These are phyloP conservation scores for Psilocybe sp. DNA, from an alignment of 768 basidiomycete species.

Conservation along the genomic window DNA sequence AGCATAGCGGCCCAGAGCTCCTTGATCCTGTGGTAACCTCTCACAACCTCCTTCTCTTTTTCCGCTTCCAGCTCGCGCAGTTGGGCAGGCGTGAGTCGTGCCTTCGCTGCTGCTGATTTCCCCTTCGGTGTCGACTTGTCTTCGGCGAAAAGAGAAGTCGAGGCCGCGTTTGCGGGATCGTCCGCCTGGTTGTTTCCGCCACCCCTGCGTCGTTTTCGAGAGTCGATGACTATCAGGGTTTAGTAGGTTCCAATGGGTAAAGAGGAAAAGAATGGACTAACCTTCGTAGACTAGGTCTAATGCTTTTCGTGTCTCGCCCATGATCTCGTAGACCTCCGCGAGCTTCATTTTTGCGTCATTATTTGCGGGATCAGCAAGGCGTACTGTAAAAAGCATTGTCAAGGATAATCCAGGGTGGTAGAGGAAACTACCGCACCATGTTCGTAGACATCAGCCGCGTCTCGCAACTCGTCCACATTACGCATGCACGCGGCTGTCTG, in stretches of 20 bases:
- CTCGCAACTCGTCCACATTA: slow-evolving; percentile 68
- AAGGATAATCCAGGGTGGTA: neutral
- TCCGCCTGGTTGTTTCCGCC: slow-evolving; percentile 9
- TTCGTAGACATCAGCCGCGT: slow-evolving; percentile 82
- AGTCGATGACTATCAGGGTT: slow-evolving; percentile 48
- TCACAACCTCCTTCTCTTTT: slow-evolving; percentile 62
- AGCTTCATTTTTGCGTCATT: slow-evolving; percentile 87
- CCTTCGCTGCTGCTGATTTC: slow-evolving; percentile 30
- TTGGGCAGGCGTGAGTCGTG: slow-evolving; percentile 55
- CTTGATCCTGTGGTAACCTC: slow-evolving; percentile 56
- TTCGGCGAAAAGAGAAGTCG: slow-evolving; percentile 65
- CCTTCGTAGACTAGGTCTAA: slow-evolving; percentile 84
- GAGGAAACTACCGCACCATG: slow-evolving; percentile 47
- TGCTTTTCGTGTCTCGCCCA: slow-evolving; percentile 77
- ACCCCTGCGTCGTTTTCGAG: slow-evolving; percentile 43
- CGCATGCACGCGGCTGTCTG: slow-evolving; percentile 83
- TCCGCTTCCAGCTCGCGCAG: slow-evolving; percentile 60
- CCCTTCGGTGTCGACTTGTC: slow-evolving; percentile 40
- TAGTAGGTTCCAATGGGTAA: neutral
- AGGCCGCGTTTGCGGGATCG: slow-evolving; percentile 11
- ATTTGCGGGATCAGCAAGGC: slow-evolving; percentile 68
- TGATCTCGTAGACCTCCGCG: slow-evolving; percentile 85
- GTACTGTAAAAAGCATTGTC: slow-evolving; percentile 42
- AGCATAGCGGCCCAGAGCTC: slow-evolving; percentile 63
- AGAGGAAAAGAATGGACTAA: slow-evolving; percentile 22